Base-by-base conservation (phyloP, 495 filamentous ascomycete genomes). In the Tuber brumale region DNA sequence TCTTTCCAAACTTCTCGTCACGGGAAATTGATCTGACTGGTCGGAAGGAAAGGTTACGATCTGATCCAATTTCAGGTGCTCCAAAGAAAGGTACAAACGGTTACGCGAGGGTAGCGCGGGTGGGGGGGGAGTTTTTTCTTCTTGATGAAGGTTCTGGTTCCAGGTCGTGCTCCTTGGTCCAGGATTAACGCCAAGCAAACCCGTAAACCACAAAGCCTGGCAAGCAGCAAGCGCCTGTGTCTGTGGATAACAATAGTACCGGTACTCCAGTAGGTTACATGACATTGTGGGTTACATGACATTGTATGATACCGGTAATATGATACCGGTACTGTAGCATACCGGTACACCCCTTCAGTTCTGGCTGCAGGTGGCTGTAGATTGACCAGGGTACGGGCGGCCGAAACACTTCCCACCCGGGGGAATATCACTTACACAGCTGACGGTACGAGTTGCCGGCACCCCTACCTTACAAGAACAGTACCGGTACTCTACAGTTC, bases 1-100 rank as follows among this genome's bases (percentile, higher is more conserved):
- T 72, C 72, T 57, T 46, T 71, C 70, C 39, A 44, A 72, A 75
- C 61, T 72, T 72, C 76, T 79, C 73, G 77, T 79, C 76, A 79
- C 72, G 48, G 35, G 73, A 35, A 69, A 44, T 57, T 35, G 21
- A 69, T 19, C 57, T 66, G 41, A 72, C 73, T 61, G 75, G 78
- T 46, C 73, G 72, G 70, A 66, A 66, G 71, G 71, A 12, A 27
- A 43, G 41, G 43, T 72, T 69, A 42, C 41, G 44, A 70, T 76
- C 46, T 70, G 61, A 71, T 51, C 73, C 70, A 78, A 76, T 74
- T 70, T 73, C 57, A 75, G 70, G 73, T 45, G 69, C 35, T 27
- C 51, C 48, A 69, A 72, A 31, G 43, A 75, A 44, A 70, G 46
- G 39, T 75, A 72, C 74, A 75, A 72, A 74, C 51, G 44, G 70